Base-by-base conservation (phyloP, 2,329 filamentous ascomycete species). In the Penicillium sp. region DNA sequence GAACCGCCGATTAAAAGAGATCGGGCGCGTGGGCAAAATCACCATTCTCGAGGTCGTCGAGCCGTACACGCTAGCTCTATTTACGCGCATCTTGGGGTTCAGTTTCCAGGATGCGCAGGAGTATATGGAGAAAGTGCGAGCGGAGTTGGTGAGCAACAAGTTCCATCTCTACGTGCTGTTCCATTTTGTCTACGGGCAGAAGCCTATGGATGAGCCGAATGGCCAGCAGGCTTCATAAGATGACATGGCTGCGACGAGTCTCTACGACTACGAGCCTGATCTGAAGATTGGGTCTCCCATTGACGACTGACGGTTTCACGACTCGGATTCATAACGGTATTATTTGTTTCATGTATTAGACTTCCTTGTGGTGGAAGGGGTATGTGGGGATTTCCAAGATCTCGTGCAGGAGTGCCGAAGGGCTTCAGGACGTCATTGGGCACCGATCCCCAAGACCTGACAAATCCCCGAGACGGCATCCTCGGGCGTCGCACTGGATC, bases 21-120 rank as follows among this genome's bases (percentile, higher is more conserved):
- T 73, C 16, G 70, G 70, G 11, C 59, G 64, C 14, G 57, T 68
- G n/a, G 63, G 63, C 42, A 66, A 65, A 55, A 40, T 63, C 9
- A 56, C 64, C 2, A 42, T 70, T 24, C 53, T 65, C 14, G 68
- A 72, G 39, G 61, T 65, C 2, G 57, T 73, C 24, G 69, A 71
- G 53, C 69, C 70, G n/a, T 73, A 72, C 51, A 66, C 67, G 4
- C 57, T 74, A 13, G 71, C 70, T 4, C 62, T 73, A 9, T 72
- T 71, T 46, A 74, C 71, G 5, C 61, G 70, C 5, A 62, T 73
- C 1, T 55, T 73, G 10, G 70, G 70, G 1, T 67, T 63, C 54
- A 49, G 62, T 0, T 64, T 56, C 11, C 68, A 70, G 30, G 63
- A 71, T 13, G 64, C 68, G 6, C 63, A 63, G 30, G 60, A 61